Conservation (phyloP, 352 stramenopile species). For the Phytophthora tubulina region DNA sequence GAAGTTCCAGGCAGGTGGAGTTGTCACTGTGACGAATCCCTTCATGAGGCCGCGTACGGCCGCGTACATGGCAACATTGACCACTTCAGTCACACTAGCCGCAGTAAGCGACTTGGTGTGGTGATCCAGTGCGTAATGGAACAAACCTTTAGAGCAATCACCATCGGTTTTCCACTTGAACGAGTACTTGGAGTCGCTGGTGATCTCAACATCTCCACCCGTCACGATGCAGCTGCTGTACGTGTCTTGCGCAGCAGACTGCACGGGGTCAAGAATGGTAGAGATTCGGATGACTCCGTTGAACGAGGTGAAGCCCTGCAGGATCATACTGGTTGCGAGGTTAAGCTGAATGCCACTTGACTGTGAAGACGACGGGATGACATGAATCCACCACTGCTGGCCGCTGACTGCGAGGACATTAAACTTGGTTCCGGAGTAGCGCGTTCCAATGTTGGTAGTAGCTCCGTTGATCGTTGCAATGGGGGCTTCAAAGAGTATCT, state of each 20-base stretch:
- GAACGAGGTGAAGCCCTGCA: slow-evolving; percentile 48
- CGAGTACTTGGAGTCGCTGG: slow-evolving; percentile 56
- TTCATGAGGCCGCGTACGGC: slow-evolving; percentile 68
- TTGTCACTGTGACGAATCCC: slow-evolving; percentile 56
- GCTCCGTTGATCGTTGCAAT: slow-evolving; percentile 65
- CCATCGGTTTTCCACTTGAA: slow-evolving; percentile 73
- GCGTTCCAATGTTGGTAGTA: slow-evolving; percentile 34
- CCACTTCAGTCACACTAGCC: slow-evolving; percentile 48
- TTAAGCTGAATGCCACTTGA: slow-evolving; percentile 42
- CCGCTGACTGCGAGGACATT: slow-evolving; percentile 60
- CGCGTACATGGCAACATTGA: slow-evolving; percentile 50
- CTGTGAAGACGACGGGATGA: slow-evolving; percentile 29
- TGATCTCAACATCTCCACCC: slow-evolving; percentile 52
- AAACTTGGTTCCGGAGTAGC: slow-evolving; percentile 56
- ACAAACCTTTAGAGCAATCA: slow-evolving; percentile 60
- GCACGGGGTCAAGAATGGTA: slow-evolving; percentile 44
- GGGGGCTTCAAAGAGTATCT: slow-evolving; percentile 59
- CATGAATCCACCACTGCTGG: slow-evolving; percentile 73
- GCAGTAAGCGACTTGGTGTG: slow-evolving; percentile 61
- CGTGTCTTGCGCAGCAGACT: slow-evolving; percentile 63
- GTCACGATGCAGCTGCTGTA: slow-evolving; percentile 77
- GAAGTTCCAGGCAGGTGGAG: slow-evolving; percentile 56
- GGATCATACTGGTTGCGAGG: slow-evolving; percentile 56
- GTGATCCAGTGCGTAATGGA: slow-evolving; percentile 74
- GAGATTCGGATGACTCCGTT: slow-evolving; percentile 59